A percentile compares a stretch with the other conserved stretches of the same genome.
phyloP scores from a whole-genome alignment of 1,284 basidiomycete species.

The Rhizopogon parksii region DNA sequence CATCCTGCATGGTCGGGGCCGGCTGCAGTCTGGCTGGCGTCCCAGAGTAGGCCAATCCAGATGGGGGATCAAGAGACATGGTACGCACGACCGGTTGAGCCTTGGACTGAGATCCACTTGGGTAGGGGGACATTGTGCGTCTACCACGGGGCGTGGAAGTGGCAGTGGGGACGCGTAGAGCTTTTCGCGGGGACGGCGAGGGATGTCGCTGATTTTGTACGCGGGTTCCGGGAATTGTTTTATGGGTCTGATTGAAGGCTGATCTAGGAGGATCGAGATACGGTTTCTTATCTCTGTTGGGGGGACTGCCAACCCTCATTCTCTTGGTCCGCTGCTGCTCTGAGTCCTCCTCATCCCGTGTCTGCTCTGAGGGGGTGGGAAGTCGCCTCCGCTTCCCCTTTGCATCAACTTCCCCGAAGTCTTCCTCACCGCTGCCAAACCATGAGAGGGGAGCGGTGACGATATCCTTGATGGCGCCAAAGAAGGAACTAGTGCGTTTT shows the following conservation, averaged over 20 bases:
- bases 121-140: constrained; percentile 35
- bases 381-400: constrained; percentile 47
- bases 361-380: constrained; percentile 27
- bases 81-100: constrained; percentile 39
- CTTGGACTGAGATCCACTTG: constrained; percentile 21
- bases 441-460: constrained; percentile 59
- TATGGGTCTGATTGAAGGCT: constrained; percentile 33
- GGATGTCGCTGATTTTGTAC: constrained; percentile 10
- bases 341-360: constrained; percentile 23
- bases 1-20: constrained; percentile 21
- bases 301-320: constrained; percentile 46
- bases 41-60: constrained; percentile 19
- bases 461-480: constrained; percentile 55
- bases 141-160: constrained; percentile 28
- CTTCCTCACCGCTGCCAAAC: constrained; percentile 43
- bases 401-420: constrained; percentile 37
- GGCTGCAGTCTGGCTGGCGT: constrained; percentile 15
- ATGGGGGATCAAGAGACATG: constrained; percentile 58
- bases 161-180: constrained; percentile 22
- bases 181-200: constrained; percentile 23
- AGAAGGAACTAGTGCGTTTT: constrained; percentile 44
- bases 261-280: constrained; percentile 53
- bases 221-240: constrained; percentile 7
- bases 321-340: constrained; percentile 38
- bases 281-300: constrained; percentile 29